phyloP scores from a whole-genome alignment of 495 filamentous ascomycete species.

The Astrothelium macrocarpum region DNA sequence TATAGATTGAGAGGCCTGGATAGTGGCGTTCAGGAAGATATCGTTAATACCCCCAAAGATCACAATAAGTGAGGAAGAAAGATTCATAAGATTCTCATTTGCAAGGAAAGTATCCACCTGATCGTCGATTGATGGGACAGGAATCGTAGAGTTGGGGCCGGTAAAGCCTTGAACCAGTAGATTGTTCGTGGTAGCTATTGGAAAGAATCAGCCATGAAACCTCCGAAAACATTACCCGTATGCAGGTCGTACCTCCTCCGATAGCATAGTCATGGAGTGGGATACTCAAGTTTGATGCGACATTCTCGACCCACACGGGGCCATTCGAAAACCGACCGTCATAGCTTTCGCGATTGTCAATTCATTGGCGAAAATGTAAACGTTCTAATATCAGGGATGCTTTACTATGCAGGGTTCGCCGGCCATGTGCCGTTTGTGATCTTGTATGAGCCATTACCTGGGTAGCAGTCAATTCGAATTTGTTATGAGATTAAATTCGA shows the following conservation, averaged over 20 bases:
- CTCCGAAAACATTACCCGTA: neutral
- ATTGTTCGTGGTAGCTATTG: neutral
- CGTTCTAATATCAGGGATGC: neutral
- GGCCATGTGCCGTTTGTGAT: slow-evolving; percentile 3
- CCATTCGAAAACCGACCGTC: neutral
- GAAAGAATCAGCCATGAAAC: neutral
- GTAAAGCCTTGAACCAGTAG: neutral
- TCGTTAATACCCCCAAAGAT: neutral
- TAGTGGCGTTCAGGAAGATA: neutral
- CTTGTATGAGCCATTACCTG: slow-evolving; percentile 1
- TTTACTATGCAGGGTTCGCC: neutral
- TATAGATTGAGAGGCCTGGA: neutral
- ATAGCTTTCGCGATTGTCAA: neutral
- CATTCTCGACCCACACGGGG: neutral
- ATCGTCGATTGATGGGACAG: neutral
- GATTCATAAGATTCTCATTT: neutral
- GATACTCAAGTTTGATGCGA: neutral
- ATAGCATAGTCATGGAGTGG: neutral
- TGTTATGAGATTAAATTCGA: neutral
- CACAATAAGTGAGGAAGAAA: neutral
- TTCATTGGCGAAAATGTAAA: neutral
- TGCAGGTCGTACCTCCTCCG: neutral
- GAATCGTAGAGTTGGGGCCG: neutral
- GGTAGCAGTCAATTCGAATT: neutral
- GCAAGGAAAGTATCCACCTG: neutral